Conservation (phyloP, 345 rosid genomes). For the Populus tremula region DNA sequence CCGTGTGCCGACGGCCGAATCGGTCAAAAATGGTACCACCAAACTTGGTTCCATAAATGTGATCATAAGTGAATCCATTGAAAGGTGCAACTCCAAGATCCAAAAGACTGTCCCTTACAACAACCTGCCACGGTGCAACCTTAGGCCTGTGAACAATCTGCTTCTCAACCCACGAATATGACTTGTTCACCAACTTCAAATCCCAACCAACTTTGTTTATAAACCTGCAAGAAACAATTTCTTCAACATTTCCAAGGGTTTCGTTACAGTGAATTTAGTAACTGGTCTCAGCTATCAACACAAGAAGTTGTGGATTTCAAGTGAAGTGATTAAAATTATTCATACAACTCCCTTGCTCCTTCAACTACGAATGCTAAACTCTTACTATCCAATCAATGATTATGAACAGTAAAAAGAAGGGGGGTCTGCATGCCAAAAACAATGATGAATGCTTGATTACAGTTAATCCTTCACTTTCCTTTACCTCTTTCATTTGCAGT, state of each 20-base stretch:
- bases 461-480: too few species aligned
- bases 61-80: conserved; percentile 92
- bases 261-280: neutral
- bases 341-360: neutral
- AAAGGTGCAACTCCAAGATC: conserved; percentile 80
- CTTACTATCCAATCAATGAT: too few species aligned
- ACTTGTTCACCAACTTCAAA: conserved; percentile 66
- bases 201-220: conserved; percentile 79
- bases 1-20: conserved; percentile 84
- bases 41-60: conserved; percentile 80
- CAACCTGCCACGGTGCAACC: conserved; percentile 69
- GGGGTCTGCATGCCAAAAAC: neutral
- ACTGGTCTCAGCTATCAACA: neutral
- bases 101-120: conserved; percentile 67
- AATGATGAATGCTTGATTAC: neutral
- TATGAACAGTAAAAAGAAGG: too few species aligned
- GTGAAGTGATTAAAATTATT: neutral
- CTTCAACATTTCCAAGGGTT: conserved; percentile 2
- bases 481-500: neutral
- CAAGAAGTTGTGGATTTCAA: neutral
- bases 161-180: conserved; percentile 88
- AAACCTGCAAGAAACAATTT: conserved; percentile 50
- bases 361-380: too few species aligned
- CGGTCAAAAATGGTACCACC: conserved; percentile 92
- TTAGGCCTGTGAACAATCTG: conserved; percentile 70